Evolutionary conservation across 139 green algal species (phyloP).

Genomic region (Spirogloea muscicola): DNA sequence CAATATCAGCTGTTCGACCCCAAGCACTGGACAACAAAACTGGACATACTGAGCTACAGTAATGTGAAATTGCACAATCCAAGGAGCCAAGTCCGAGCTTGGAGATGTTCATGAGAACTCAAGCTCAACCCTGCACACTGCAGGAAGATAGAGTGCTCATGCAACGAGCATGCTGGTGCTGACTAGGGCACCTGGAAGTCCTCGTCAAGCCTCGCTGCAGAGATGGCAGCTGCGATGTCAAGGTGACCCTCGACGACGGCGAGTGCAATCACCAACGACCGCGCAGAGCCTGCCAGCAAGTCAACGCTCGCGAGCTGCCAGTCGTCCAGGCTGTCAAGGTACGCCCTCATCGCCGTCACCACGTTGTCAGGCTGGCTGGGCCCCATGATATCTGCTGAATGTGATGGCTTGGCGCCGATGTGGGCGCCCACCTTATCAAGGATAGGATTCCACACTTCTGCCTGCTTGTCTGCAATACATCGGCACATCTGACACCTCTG

Average conservation of each 20-base stretch:
- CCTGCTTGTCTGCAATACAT: slow-evolving; percentile 47
- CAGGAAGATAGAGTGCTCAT: no score
- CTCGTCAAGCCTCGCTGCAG: slow-evolving; percentile 37
- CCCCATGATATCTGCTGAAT: slow-evolving; percentile 1
- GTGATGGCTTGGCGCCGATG: slow-evolving; percentile 48
- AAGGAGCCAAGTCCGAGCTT: no score
- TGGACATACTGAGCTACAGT: no score
- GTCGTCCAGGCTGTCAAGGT: slow-evolving; percentile 52
- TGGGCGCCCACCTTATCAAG: slow-evolving; percentile 55
- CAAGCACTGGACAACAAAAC: no score
- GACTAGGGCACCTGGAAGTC: slow-evolving; percentile 50
- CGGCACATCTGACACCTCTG: no score
- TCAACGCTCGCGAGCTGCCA: slow-evolving; percentile 77
- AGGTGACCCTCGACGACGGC: slow-evolving; percentile 66
- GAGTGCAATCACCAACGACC: slow-evolving; percentile 79
- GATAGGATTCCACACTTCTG: slow-evolving; percentile 65
- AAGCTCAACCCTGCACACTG: no score
- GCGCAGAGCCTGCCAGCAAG: slow-evolving; percentile 63
- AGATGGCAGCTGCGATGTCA: slow-evolving; percentile 56
- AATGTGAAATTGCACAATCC: no score
- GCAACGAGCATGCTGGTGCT: no score
- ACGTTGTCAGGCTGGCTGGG: slow-evolving; percentile 10
- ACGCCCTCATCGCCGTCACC: slow-evolving; percentile 7
- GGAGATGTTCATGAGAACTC: no score
- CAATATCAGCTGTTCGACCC: no score